Evolutionary conservation across 2,329 filamentous ascomycete species (phyloP), one percentile per base, ranked within the genome.

Genomic region (Claviceps maximensis): DNA sequence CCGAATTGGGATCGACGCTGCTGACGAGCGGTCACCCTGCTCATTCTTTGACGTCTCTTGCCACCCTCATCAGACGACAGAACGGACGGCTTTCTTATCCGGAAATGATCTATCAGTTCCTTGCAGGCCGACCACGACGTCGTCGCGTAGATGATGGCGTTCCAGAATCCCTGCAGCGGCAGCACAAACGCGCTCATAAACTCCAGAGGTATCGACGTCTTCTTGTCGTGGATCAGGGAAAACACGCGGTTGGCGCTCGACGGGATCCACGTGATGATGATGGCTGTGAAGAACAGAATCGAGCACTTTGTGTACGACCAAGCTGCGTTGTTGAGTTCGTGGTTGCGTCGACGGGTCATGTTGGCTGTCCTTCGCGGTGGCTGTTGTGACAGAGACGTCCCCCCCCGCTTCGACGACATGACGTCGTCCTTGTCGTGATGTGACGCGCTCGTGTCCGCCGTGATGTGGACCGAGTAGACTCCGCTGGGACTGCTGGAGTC

Each of bases 131-230:
- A 68, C 74, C 81, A 79, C 6, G 84, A 87, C 1, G 85, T 88
- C 12, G 79, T 75, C 17, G 81, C 69, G 67, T 93, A 94, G 58
- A 94, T 88, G 54, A 86, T 66, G 19, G 83, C 79, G 64, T 94
- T 94, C 87, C 87, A 93, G 61, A 90, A 86, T 0, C 88, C 88
- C 63, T 94, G 88, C 0, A 89, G 74, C 0, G 88, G 87, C 9
- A 94, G 74, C 1, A 93, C 87, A 42, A 88, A 76, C 0, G 85
- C 82, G 23, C 84, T 83, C 58, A 83, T 78, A 58, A 85, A 81
- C 60, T 87, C 82, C 25, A 93, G 76, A 0, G 75, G 71, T 29
- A 82, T 75, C 8, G 73, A 76, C 0, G 76, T 68, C 4, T 74
- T 54, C 27, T 76, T 68, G 0, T 74, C 70, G 60, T 84, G 72